Base-by-base conservation (phyloP, 208 protist genomes). In the Trypanosoma platydactyli region DNA sequence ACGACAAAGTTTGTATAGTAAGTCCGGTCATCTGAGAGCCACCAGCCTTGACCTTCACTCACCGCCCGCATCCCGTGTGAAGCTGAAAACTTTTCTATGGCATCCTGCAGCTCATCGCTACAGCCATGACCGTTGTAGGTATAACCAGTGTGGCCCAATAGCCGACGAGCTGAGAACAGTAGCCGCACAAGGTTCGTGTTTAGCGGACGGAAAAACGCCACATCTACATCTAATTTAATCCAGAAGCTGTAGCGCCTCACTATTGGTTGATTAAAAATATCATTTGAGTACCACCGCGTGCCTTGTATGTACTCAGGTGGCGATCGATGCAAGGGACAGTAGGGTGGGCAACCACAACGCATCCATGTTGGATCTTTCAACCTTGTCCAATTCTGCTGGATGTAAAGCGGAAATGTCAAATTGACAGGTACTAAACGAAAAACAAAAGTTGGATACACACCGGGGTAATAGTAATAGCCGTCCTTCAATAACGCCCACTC, bases 1-100 rank as follows among this genome's bases (percentile, higher is more conserved):
- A 60, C 24, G 51, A 73, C 68, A 59, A 73, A 73, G 59, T 67
- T 73, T 29, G 58, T 67, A 49, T 73, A 67, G 22, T 65, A 67
- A 4, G 61, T 65, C 50, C 54, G 15, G 46, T 73, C 68, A 58
- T 73, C 68, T 22, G 64, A 63, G n/a, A 62, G n/a, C 68, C 68
- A 73, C 56, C 54, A 73, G 9, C 35, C 58, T 55, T 73, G 29
- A 15, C 38, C 40, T 16, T 33, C 59, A 56, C 50, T 61, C 27
- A 61, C 59, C 50, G 58, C 46, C n/a, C 24, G 38, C 16, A 40
- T 27, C 6, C 20, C 30, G 16, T 60, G 0, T 35, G 1, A 11
- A 24, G 3, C 12, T 27, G 56, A 30, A 44, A 61, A 67, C 49
- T 30, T 22, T n/a, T 48, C 12, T 48, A 73, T 73, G 22, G 56